phyloP scores from a whole-genome alignment of 495 filamentous ascomycete genomes.

The Talaromyces trachyspermus region DNA sequence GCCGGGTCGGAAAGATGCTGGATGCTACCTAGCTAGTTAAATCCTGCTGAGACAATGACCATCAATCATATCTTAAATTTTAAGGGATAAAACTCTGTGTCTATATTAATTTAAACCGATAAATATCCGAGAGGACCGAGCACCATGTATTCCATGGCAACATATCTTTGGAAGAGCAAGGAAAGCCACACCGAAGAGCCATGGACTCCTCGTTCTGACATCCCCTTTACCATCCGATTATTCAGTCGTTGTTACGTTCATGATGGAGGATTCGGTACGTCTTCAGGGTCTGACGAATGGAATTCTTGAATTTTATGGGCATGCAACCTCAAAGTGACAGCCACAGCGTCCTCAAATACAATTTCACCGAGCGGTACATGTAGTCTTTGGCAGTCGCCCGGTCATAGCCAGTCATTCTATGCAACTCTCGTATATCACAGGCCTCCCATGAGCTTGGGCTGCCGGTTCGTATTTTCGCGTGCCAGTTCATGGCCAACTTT shows the following conservation, averaged over 20 bases:
- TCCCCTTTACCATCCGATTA: no score
- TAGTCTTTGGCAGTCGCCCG: neutral
- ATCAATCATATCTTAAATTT: neutral
- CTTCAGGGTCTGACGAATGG: neutral
- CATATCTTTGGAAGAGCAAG: neutral
- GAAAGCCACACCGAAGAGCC: neutral
- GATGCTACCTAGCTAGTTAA: no score
- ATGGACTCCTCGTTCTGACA: neutral
- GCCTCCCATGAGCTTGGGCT: neutral
- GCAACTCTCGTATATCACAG: neutral
- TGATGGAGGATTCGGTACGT: neutral
- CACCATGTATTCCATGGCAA: neutral
- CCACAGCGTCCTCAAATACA: no score
- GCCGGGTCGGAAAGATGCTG: neutral
- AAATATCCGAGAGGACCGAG: neutral
- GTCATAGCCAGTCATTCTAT: neutral
- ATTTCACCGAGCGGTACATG: no score
- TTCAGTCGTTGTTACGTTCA: neutral
- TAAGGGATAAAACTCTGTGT: neutral
- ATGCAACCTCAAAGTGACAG: neutral
- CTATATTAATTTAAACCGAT: neutral
- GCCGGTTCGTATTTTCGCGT: neutral
- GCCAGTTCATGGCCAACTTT: neutral
- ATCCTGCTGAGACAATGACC: neutral
- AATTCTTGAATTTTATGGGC: neutral